phyloP scores from a whole-genome alignment of 495 filamentous ascomycete genomes.

The Penicillium pulvis region DNA sequence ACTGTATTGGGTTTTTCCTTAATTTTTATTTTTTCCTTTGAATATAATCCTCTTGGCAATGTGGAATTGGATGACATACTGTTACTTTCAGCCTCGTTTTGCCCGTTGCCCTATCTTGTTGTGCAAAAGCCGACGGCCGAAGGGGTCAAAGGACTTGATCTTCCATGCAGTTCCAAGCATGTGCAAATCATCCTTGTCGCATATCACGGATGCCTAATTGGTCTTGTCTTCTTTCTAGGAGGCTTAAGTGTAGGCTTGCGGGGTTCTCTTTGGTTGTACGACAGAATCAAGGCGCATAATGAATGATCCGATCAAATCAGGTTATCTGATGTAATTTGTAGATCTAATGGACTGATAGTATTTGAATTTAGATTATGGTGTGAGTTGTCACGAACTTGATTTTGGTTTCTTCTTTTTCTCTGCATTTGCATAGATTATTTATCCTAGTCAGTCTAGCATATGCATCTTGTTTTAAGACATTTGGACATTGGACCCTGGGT shows the following conservation, averaged over 20 bases:
- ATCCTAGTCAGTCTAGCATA: slow-evolving; percentile 6
- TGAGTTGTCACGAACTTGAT: background rate
- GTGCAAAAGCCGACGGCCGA: slow-evolving; percentile 23
- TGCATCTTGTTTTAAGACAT: slow-evolving; percentile 8
- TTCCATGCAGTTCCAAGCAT: background rate
- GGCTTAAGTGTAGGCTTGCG: background rate
- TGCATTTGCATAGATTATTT: background rate
- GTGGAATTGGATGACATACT: no score
- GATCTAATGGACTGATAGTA: background rate
- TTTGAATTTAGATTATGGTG: background rate
- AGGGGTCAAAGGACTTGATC: background rate
- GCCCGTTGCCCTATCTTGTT: slow-evolving; percentile 12
- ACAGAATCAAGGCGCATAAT: slow-evolving; percentile 1
- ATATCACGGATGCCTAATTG: background rate
- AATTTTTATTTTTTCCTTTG: no score
- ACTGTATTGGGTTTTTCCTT: no score
- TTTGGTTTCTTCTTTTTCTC: background rate
- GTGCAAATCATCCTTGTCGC: background rate
- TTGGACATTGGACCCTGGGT: slow-evolving; percentile 19
- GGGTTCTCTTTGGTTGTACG: background rate
- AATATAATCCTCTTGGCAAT: no score
- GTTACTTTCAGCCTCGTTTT: background rate
- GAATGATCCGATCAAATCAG: slow-evolving; percentile 3
- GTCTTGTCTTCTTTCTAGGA: background rate
- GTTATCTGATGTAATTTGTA: background rate